A percentile compares a stretch with the other conserved stretches of the same genome.
phyloP scores from a whole-genome alignment of 2,329 filamentous ascomycete species.

The Knoxdaviesia capensis region DNA sequence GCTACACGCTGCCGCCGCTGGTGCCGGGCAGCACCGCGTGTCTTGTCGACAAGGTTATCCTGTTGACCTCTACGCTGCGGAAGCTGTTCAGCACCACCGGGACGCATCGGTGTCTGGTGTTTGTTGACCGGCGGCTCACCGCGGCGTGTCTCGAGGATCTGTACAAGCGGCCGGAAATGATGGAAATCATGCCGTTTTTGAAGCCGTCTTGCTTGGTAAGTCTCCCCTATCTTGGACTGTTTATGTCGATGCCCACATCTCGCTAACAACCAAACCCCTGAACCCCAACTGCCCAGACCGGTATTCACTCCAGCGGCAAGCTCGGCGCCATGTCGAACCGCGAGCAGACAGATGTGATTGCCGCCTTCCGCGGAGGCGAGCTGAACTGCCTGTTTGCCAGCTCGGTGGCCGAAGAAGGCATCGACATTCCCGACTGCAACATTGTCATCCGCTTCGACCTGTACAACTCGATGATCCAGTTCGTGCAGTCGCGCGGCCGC shows the following conservation, averaged over 20 bases:
- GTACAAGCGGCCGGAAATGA: slow-evolving; percentile 33
- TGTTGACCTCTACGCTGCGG: slow-evolving; percentile 11
- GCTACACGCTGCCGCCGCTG: background rate
- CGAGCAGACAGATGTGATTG: slow-evolving; percentile 54
- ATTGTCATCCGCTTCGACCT: slow-evolving; percentile 62
- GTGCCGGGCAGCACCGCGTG: background rate
- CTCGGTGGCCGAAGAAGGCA: slow-evolving; percentile 45
- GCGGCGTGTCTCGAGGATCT: slow-evolving; percentile 53
- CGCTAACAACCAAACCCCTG: background rate
- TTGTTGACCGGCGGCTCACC: slow-evolving; percentile 62
- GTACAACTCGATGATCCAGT: slow-evolving; percentile 79
- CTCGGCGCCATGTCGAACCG: slow-evolving; percentile 47
- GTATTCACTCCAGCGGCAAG: slow-evolving; percentile 13
- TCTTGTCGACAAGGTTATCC: background rate
- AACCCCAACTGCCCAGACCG: slow-evolving; percentile 9
- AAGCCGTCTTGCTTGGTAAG: slow-evolving; percentile 41
- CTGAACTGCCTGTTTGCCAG: slow-evolving; percentile 47
- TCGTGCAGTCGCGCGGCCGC: slow-evolving; percentile 79
- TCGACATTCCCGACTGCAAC: slow-evolving; percentile 49
- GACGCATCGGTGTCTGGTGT: slow-evolving; percentile 51
- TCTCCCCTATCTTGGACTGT: background rate
- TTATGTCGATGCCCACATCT: slow-evolving; percentile 16
- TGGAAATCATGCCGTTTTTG: slow-evolving; percentile 29
- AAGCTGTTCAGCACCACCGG: slow-evolving; percentile 18
- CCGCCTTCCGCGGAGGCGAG: slow-evolving; percentile 37